Percentiles rank a stretch among this genome's conserved stretches.
phyloP scores from a whole-genome alignment of 441 rosid species.

The Corymbia calophylla region DNA sequence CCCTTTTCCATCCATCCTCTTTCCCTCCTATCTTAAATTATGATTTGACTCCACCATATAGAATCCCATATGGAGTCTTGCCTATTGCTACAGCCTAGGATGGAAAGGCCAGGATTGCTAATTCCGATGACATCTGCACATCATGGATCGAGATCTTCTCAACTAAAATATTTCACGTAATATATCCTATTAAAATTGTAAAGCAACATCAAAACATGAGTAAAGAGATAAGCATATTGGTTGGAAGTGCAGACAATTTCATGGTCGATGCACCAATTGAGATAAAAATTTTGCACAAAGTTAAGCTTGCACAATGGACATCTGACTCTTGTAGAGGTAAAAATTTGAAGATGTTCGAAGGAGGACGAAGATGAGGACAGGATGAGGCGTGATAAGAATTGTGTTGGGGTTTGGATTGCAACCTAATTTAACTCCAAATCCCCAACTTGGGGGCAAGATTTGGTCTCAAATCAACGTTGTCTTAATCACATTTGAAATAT shows the following conservation, averaged over 20 bases:
- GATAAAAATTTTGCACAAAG: neutral
- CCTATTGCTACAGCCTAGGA: neutral
- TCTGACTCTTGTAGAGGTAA: neutral
- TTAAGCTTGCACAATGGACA: neutral
- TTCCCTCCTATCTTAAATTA: neutral
- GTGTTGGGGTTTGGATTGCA: neutral
- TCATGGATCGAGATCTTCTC: neutral
- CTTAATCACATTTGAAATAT: neutral
- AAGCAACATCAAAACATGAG: neutral
- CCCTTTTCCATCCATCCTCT: neutral
- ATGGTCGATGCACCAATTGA: neutral
- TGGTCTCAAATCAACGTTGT: neutral
- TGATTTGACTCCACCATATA: neutral
- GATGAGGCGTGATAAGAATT: neutral
- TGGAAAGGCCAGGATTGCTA: neutral
- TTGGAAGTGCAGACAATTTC: neutral
- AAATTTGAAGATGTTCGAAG: neutral
- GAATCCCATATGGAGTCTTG: neutral
- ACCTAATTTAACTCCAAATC: neutral
- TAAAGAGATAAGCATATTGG: neutral
- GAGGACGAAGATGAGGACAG: neutral
- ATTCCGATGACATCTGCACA: neutral
- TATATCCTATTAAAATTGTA: neutral
- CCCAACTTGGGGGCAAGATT: neutral
- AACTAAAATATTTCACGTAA: neutral